A percentile compares a stretch with the other conserved stretches of the same genome.
These are phyloP conservation scores for Castanospermum australe DNA, from an alignment of 306 rosid species.

Conservation along the genomic window DNA sequence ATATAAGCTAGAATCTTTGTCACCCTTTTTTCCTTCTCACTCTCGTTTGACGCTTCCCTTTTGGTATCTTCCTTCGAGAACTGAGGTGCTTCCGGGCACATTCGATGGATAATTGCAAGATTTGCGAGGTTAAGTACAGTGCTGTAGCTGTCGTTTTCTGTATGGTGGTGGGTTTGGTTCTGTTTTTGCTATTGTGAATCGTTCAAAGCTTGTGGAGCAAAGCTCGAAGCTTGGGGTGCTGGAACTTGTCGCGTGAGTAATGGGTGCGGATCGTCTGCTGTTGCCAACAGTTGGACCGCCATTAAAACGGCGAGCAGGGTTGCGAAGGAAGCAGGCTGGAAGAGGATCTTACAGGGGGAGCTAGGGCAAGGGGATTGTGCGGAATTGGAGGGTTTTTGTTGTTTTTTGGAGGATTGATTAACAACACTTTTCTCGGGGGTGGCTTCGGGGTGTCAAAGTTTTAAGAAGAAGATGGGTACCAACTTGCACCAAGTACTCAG, in stretches of 20 bases:
- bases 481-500: slow-evolving; percentile 67
- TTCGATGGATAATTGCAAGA: slow-evolving; percentile 44
- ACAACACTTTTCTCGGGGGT: slow-evolving; percentile 28
- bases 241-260: slow-evolving; percentile 44
- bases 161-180: slow-evolving; percentile 18
- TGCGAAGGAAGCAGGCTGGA: slow-evolving; percentile 98
- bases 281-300: slow-evolving; percentile 93
- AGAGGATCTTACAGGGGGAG: slow-evolving; percentile 99
- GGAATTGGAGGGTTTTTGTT: slow-evolving; percentile 39
- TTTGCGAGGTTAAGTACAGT: slow-evolving; percentile 17
- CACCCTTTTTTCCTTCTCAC: not conserved
- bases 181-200: slow-evolving; percentile 4
- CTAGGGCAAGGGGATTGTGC: slow-evolving; percentile 44
- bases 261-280: slow-evolving; percentile 81
- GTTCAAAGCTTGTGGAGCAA: slow-evolving; percentile 25
- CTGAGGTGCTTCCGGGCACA: not conserved
- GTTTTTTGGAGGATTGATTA: slow-evolving; percentile 22
- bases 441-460: slow-evolving; percentile 41
- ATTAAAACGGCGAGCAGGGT: slow-evolving; percentile 97
- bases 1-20: slow-evolving; percentile 61
- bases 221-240: slow-evolving; percentile 36
- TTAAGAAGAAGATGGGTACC: slow-evolving; percentile 54
- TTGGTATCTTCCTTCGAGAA: not conserved
- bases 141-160: not conserved
- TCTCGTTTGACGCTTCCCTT: not conserved